Evolutionary conservation across 2,329 filamentous ascomycete species (phyloP), one percentile per base, ranked within the genome.

Genomic region (Scedosporium boydii): DNA sequence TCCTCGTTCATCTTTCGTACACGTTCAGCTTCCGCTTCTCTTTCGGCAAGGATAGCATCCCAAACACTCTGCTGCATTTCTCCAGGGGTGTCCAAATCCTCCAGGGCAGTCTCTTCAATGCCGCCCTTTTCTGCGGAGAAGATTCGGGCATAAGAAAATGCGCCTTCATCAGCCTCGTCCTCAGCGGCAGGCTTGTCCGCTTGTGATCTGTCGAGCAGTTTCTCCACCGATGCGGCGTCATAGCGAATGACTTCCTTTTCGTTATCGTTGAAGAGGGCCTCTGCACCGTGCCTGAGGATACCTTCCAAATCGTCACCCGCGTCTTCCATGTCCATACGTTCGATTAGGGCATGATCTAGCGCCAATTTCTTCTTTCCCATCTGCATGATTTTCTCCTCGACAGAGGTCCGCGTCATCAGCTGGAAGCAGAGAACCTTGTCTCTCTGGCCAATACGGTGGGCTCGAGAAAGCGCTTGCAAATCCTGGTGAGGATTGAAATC

Each of bases 401-500:
- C 91, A 29, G 88, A 93, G 48, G 88, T 85, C 64, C 93, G 89
- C 1, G 92, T 98, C 80, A 96, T 91, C 0, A 99, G 78, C 72
- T 98, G 93, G 69, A 98, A 96, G 67, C 96, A 96, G 1, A 99
- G 81, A 0, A 99, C 95, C 69, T 96, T 97, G 67, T 95, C 92
- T 74, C 92, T 91, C 74, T 99, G 96, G 0, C 96, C 96, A 66
- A 99, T 98, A 27, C 95, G 88, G 74, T 99, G 95, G 18, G 93
- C 95, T 66, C 96, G 87, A 34, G 93, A 96, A 34, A 99, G 81
- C 0, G 95, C 95, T 73, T 99, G 95, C 48, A 99, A 89, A 70
- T 99, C 96, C 74, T 99, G 95, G 70, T 99, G 95, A 0, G 95
- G 95, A 65, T 99, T 99, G 79, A 96, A 98, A 71, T 99, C 95